Base-by-base conservation (phyloP, 495 filamentous ascomycete species). In the Lindgomyces ingoldianus region DNA sequence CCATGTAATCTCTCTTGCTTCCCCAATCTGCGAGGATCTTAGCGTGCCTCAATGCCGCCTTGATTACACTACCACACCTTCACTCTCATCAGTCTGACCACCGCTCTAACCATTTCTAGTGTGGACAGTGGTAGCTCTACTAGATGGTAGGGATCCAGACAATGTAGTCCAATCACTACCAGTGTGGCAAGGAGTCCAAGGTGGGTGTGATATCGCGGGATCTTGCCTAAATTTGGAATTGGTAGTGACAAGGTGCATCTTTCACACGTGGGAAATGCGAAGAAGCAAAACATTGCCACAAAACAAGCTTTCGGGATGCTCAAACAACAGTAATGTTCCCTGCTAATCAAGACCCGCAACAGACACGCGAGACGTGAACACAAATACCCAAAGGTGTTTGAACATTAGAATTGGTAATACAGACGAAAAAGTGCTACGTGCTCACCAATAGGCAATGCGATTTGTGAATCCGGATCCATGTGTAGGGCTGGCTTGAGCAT, bases 341-440 rank as follows among this genome's bases (percentile, higher is more conserved):
- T n/a, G 44, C n/a, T n/a, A 19, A 8, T n/a, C 18, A 4, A 22
- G 8, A n/a, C 44, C 44, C 4, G 21, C n/a, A 47, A 21, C 11
- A 10, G 16, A 11, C 9, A n/a, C 19, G 24, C 42, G 29, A n/a
- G 19, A 46, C 21, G 30, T 14, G 36, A 18, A 62, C 27, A 30
- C 24, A 19, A 42, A 3, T 14, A 16, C 33, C 60, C 60, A 50
- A 62, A 49, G 49, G 48, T 50, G 26, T 24, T 50, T 50, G 60
- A 47, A 47, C 30, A 24, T 48, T 55, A 47, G 22, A 55, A n/a
- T 56, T 48, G 18, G 52, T 30, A n/a, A 3, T 16, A 36, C 39
- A 56, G 19, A 26, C 41, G 51, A 19, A 48, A 47, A 6, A 18
- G 50, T 19, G 24, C 47, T 36, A 42, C 25, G n/a, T 22, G 12